Conservation (phyloP, 2,329 filamentous ascomycete genomes). For the Dichotomopilus funicola region DNA sequence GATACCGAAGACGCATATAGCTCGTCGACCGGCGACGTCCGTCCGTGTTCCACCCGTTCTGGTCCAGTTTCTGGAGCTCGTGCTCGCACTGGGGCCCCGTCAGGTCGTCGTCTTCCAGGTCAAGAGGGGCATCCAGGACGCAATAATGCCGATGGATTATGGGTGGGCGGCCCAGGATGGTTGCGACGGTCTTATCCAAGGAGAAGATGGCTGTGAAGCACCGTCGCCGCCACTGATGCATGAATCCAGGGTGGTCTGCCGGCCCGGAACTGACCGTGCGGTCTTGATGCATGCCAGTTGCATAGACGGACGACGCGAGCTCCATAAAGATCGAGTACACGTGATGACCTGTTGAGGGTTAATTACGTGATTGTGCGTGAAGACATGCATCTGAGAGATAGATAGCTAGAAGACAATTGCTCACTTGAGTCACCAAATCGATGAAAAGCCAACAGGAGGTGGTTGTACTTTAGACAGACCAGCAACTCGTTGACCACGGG, state of each 20-base stretch:
- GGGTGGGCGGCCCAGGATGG: not conserved
- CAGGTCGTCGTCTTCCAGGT: conserved; percentile 1
- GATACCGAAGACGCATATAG: conserved; percentile 1
- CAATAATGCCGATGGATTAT: not conserved
- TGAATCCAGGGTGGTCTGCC: not conserved
- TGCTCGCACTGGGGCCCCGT: not conserved
- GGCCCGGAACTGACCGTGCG: not conserved
- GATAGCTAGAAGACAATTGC: no score
- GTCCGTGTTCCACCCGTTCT: conserved; percentile 1
- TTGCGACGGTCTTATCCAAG: conserved; percentile 1
- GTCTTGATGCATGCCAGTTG: conserved; percentile 1
- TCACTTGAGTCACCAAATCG: not conserved
- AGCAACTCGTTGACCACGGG: conserved; percentile 1
- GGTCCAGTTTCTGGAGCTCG: not conserved
- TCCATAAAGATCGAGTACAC: conserved; percentile 1
- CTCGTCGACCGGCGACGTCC: not conserved
- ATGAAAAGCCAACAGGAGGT: not conserved
- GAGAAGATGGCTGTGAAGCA: not conserved
- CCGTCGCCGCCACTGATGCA: conserved; percentile 1
- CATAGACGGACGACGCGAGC: conserved; percentile 1
- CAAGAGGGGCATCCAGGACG: not conserved
- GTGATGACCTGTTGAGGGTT: not conserved
- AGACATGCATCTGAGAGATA: no score
- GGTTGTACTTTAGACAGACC: not conserved
- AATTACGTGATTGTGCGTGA: not conserved